Base-by-base conservation (phyloP, 768 basidiomycete species). In the Ephemerocybe angulata region DNA sequence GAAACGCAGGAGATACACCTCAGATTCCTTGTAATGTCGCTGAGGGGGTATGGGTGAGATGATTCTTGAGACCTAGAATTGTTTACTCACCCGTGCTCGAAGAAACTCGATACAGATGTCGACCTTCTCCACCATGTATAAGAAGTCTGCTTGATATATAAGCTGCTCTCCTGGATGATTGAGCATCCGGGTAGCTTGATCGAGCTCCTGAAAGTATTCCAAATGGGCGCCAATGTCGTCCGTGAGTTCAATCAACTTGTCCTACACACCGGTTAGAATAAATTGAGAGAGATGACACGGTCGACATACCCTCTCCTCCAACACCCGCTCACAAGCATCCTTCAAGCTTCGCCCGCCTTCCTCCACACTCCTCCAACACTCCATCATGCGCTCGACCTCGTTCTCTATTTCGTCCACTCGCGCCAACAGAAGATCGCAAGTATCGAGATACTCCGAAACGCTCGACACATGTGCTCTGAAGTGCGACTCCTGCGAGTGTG, bases 121-220 rank as follows among this genome's bases (percentile, higher is more conserved):
- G 29, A 98, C 86, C 6, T 93, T 83, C 62, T 96, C 93, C 33
- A 98, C 91, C 93, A 96, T 96, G 62, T 93, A 90, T 53, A 98
- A 70, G 68, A 98, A 98, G 63, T 95, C 94, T 0, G 87, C 83
- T 59, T 93, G 85, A 10, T 96, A 80, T 52, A 98, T 96, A 21
- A 98, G 81, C 0, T 89, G 86, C 57, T 95, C 92, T 27, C 93
- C 94, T 2, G 96, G 95, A 62, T 92, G 85, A 65, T 98, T 98
- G 46, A 99, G 79, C 85, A 95, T 90, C 40, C 92, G 81, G 4
- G 93, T 96, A 6, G 94, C 93, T 21, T 86, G 82, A 60, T 98
- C 97, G 38, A 99, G 82, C 63, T 96, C 93, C 64, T 91, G 86
- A 76, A 98, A 99, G 68, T 95, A 98, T 56, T 93, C 92, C 53